Percentiles rank a stretch among this genome's conserved stretches.
Conservation (phyloP, 306 rosid genomes). For the Cyclanthera cordifolia region DNA sequence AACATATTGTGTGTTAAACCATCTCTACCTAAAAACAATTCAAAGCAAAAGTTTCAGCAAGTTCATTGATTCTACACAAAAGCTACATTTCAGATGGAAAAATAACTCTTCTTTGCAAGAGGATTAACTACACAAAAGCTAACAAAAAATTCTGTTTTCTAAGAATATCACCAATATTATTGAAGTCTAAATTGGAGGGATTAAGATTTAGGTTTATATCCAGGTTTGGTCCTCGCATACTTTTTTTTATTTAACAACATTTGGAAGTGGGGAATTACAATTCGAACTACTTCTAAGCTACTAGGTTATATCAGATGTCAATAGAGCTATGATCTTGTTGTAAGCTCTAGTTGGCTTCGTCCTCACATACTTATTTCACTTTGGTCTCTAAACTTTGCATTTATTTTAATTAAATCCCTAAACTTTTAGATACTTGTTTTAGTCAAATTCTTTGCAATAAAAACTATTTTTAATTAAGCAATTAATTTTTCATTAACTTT, state of each 20-base stretch:
- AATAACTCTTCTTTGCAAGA: background rate
- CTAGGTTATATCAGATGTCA: too few relatives aligned
- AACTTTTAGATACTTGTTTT: background rate
- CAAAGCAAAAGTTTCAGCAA: background rate
- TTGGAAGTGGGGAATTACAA: too few relatives aligned
- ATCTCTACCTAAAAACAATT: constrained; percentile 64
- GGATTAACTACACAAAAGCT: background rate
- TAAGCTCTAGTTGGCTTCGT: too few relatives aligned
- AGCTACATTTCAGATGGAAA: background rate
- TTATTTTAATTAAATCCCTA: background rate
- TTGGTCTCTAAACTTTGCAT: background rate
- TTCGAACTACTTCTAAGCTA: too few relatives aligned
- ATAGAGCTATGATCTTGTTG: too few relatives aligned
- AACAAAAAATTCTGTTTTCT: background rate
- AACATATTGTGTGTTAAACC: constrained; percentile 95
- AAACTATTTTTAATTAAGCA: background rate
- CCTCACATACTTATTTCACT: background rate
- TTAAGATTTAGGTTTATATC: background rate
- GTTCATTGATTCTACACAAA: background rate
- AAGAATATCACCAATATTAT: background rate
- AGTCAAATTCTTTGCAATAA: background rate
- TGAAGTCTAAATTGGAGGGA: background rate
- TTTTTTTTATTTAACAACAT: too few relatives aligned
- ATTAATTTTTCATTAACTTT: background rate
- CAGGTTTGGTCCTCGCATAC: background rate